phyloP scores from a whole-genome alignment of 345 rosid species.

The Moringa oleifera region DNA sequence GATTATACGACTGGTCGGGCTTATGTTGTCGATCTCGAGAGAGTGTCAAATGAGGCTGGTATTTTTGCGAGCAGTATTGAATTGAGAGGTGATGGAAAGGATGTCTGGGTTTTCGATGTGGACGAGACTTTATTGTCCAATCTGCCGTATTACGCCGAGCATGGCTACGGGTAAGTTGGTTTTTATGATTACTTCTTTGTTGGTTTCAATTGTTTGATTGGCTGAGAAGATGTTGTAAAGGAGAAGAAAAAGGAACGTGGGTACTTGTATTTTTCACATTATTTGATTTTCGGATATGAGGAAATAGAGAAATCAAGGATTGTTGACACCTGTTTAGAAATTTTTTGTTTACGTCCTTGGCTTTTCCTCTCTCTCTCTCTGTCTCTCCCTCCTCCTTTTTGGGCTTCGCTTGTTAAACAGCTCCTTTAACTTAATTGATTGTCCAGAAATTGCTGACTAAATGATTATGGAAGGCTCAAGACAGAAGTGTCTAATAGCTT shows the following conservation, averaged over 20 bases:
- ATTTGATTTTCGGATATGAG: neutral
- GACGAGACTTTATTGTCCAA: slow-evolving; percentile 93
- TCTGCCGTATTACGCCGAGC: slow-evolving; percentile 78
- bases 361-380: too few relatives aligned
- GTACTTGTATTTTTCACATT: neutral
- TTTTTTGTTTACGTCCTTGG: too few relatives aligned
- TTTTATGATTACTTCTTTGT: neutral
- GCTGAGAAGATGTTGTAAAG: slow-evolving; percentile 4
- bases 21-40: slow-evolving; percentile 53
- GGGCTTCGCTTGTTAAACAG: too few relatives aligned
- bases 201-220: slow-evolving; percentile 12
- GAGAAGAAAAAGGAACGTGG: neutral
- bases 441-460: too few relatives aligned
- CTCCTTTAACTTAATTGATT: too few relatives aligned
- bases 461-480: neutral
- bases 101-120: slow-evolving; percentile 81
- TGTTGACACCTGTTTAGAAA: neutral
- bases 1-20: slow-evolving; percentile 61
- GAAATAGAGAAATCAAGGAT: neutral
- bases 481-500: neutral
- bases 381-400: too few relatives aligned
- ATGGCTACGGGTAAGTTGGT: slow-evolving; percentile 60
- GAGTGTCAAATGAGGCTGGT: slow-evolving; percentile 59
- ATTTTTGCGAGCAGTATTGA: slow-evolving; percentile 48
- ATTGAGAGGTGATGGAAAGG: slow-evolving; percentile 60